Evolutionary conservation across 495 filamentous ascomycete species (phyloP).

Genomic region (Sporormia fimetaria): DNA sequence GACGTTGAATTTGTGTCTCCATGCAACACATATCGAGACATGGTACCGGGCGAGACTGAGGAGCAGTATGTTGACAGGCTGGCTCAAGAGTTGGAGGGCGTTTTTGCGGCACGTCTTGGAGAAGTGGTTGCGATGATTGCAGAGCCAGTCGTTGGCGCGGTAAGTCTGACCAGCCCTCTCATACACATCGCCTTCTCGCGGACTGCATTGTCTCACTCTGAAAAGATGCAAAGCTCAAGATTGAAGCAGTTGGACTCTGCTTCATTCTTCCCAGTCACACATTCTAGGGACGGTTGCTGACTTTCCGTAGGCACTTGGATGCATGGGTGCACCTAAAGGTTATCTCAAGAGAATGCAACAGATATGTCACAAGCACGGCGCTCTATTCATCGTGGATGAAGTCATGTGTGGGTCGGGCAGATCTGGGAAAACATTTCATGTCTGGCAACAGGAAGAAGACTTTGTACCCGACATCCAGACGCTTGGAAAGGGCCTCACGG

Average conservation of each 20-base stretch:
- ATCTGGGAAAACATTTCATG: conserved; percentile 32
- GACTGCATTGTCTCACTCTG: not conserved
- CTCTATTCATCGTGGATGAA: conserved; percentile 62
- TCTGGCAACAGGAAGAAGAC: conserved; percentile 35
- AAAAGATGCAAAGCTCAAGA: not conserved
- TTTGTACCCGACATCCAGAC: conserved; percentile 36
- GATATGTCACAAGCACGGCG: conserved; percentile 54
- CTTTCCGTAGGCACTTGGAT: conserved; percentile 46
- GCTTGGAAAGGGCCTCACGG: conserved; percentile 31
- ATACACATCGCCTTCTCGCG: not conserved
- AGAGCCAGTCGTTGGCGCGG: conserved; percentile 55
- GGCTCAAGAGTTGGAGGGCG: conserved; percentile 56
- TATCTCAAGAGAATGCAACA: conserved; percentile 53
- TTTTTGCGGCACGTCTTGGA: conserved; percentile 59
- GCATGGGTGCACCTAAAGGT: conserved; percentile 49
- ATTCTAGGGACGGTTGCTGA: not conserved
- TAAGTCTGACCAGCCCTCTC: conserved; percentile 14
- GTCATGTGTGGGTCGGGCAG: conserved; percentile 55
- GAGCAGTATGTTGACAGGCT: conserved; percentile 45
- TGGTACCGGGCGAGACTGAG: conserved; percentile 27
- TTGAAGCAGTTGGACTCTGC: too few species aligned
- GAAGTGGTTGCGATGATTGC: conserved; percentile 68
- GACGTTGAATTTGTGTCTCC: conserved; percentile 56
- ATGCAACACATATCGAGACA: conserved; percentile 53
- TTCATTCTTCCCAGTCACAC: too few species aligned